phyloP scores from a whole-genome alignment of 441 rosid species.

The Kokia cookei region DNA sequence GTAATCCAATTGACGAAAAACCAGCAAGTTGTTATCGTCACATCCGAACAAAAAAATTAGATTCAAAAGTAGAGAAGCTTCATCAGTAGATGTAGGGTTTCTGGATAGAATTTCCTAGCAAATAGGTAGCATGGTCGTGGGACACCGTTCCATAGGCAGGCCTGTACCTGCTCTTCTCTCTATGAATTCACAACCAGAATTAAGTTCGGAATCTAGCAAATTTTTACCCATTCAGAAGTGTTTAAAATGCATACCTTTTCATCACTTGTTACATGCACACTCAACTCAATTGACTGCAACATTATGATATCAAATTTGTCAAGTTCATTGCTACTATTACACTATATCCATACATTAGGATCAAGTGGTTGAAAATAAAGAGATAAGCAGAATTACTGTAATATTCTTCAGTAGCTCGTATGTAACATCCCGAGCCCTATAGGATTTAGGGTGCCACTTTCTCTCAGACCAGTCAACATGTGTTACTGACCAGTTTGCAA shows the following conservation, averaged over 20 bases:
- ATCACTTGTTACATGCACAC: constrained; percentile 75
- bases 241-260: constrained; percentile 44
- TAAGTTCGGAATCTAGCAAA: background rate
- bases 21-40: no score
- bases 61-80: constrained; percentile 52
- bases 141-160: constrained; percentile 86
- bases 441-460: constrained; percentile 94
- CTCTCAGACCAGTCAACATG: constrained; percentile 99
- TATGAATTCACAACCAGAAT: constrained; percentile 9
- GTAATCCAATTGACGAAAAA: no score
- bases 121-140: constrained; percentile 84
- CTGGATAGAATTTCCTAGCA: constrained; percentile 83
- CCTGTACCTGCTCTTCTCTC: constrained; percentile 52
- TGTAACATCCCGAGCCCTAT: constrained; percentile 62
- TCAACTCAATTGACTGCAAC: constrained; percentile 67
- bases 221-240: background rate
- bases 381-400: constrained; percentile 38
- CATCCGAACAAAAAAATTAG: constrained; percentile 43
- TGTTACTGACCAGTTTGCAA: constrained; percentile 85
- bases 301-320: background rate
- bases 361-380: background rate
- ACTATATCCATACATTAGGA: background rate
- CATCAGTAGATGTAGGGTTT: constrained; percentile 57
- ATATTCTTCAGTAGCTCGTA: constrained; percentile 61
- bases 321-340: background rate